Percentiles rank a stretch among this genome's conserved stretches.
These are phyloP conservation scores for Pseudocercospora eumusae DNA, from an alignment of 2,329 filamentous ascomycete genomes.

Conservation along the genomic window DNA sequence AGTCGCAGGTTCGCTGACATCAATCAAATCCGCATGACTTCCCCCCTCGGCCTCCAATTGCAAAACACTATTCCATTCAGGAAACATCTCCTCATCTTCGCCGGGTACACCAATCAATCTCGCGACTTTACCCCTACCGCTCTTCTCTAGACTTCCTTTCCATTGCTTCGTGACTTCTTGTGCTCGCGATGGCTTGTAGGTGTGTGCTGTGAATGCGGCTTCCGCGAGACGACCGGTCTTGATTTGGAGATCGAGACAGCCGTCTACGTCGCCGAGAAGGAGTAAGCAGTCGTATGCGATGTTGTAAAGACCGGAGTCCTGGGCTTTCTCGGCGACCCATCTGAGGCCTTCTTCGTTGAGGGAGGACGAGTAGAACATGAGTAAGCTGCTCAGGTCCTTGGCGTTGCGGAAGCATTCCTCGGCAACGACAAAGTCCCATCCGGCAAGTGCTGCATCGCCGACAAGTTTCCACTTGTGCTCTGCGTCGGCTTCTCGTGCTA, in stretches of 20 bases:
- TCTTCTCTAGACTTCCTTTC: slow-evolving; percentile 81
- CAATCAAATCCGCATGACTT: slow-evolving; percentile 44
- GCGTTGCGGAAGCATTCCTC: slow-evolving; percentile 91
- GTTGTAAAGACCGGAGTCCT: slow-evolving; percentile 79
- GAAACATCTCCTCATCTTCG: slow-evolving; percentile 71
- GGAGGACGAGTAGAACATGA: slow-evolving; percentile 86
- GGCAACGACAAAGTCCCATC: slow-evolving; percentile 84
- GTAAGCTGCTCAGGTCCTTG: slow-evolving; percentile 83
- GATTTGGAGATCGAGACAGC: slow-evolving; percentile 75
- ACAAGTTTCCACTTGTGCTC: slow-evolving; percentile 99
- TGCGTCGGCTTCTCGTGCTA: slow-evolving; percentile 78
- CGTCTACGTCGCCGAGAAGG: slow-evolving; percentile 80
- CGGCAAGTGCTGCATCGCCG: slow-evolving; percentile 82
- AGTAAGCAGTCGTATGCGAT: slow-evolving; percentile 89
- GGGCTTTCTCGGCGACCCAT: slow-evolving; percentile 71
- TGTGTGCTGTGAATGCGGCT: slow-evolving; percentile 88
- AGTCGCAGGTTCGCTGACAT: slow-evolving; percentile 32
- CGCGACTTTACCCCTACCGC: slow-evolving; percentile 80
- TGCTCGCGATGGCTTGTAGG: slow-evolving; percentile 83
- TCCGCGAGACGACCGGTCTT: slow-evolving; percentile 80
- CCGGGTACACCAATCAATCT: slow-evolving; percentile 81
- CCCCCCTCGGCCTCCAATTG: slow-evolving; percentile 73
- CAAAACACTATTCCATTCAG: slow-evolving; percentile 92
- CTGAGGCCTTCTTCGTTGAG: slow-evolving; percentile 73
- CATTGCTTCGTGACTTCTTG: slow-evolving; percentile 69